phyloP scores from a whole-genome alignment of 2,329 filamentous ascomycete species.

The Sclerotinia sclerotiorum region DNA sequence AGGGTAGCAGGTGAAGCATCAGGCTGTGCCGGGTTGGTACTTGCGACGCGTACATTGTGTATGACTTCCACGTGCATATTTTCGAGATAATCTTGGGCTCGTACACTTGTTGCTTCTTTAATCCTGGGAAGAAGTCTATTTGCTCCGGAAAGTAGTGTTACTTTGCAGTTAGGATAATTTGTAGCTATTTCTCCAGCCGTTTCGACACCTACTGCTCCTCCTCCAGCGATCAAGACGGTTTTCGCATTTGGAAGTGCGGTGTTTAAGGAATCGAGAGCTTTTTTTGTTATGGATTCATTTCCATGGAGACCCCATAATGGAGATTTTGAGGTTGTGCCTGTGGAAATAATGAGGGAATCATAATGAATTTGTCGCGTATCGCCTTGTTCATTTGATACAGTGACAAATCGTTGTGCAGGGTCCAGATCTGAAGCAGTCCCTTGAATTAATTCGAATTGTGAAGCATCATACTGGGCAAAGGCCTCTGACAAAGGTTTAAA shows the following conservation, averaged over 20 bases:
- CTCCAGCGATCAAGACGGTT: slow-evolving; percentile 48
- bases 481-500: slow-evolving; percentile 44
- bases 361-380: slow-evolving; percentile 42
- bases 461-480: slow-evolving; percentile 45
- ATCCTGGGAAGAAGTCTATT: slow-evolving; percentile 46
- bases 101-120: slow-evolving; percentile 42
- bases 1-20: slow-evolving; percentile 41
- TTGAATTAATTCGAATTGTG: slow-evolving; percentile 46
- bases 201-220: slow-evolving; percentile 49
- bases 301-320: slow-evolving; percentile 46
- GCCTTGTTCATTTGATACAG: slow-evolving; percentile 29
- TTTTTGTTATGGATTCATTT: slow-evolving; percentile 41
- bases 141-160: slow-evolving; percentile 47
- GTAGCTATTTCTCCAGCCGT: slow-evolving; percentile 49
- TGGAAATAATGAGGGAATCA: slow-evolving; percentile 50
- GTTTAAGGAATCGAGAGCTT: slow-evolving; percentile 45
- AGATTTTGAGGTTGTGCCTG: slow-evolving; percentile 48
- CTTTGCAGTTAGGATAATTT: slow-evolving; percentile 43
- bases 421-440: slow-evolving; percentile 45
- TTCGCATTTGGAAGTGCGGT: slow-evolving; percentile 44
- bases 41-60: slow-evolving; percentile 44
- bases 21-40: slow-evolving; percentile 39
- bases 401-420: slow-evolving; percentile 41
- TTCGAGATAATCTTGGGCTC: slow-evolving; percentile 46
- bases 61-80: slow-evolving; percentile 48